These are phyloP conservation scores for Monilinia vaccinii-corymbosi DNA, from an alignment of 2,329 filamentous ascomycete genomes.

Conservation along the genomic window DNA sequence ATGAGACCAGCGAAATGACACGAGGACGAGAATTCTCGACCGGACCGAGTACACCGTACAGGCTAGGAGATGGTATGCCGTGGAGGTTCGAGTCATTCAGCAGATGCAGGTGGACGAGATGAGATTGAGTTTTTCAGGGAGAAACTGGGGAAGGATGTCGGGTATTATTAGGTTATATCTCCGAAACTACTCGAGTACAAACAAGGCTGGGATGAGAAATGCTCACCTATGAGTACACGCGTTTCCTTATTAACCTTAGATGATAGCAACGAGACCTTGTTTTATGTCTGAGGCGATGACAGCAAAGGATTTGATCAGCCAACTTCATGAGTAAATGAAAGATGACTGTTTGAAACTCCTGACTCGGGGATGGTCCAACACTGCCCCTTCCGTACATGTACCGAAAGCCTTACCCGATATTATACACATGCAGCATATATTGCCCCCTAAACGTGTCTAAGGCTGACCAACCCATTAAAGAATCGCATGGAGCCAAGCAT, in stretches of 20 bases:
- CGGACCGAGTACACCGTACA: background rate
- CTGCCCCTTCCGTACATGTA: background rate
- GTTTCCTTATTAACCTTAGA: too few relatives aligned
- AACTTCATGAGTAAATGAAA: background rate
- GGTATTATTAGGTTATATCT: conserved; percentile 4
- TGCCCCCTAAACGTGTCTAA: background rate
- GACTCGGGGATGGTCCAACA: background rate
- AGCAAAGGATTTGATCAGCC: background rate
- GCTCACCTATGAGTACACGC: too few relatives aligned
- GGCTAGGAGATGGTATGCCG: background rate
- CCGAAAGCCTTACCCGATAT: conserved; percentile 9
- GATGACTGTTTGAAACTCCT: background rate
- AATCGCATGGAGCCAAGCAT: background rate
- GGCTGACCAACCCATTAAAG: background rate
- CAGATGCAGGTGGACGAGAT: background rate
- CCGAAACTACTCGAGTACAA: too few relatives aligned
- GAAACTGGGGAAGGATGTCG: background rate
- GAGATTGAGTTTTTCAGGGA: background rate
- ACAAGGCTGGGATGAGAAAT: background rate
- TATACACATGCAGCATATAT: background rate
- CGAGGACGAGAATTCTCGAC: background rate
- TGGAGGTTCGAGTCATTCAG: background rate
- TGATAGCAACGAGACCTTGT: too few relatives aligned
- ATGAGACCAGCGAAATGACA: background rate
- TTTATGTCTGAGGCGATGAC: background rate